Evolutionary conservation across 2,329 filamentous ascomycete species (phyloP), one percentile per base, ranked within the genome.

Genomic region (Volutella citrinella): DNA sequence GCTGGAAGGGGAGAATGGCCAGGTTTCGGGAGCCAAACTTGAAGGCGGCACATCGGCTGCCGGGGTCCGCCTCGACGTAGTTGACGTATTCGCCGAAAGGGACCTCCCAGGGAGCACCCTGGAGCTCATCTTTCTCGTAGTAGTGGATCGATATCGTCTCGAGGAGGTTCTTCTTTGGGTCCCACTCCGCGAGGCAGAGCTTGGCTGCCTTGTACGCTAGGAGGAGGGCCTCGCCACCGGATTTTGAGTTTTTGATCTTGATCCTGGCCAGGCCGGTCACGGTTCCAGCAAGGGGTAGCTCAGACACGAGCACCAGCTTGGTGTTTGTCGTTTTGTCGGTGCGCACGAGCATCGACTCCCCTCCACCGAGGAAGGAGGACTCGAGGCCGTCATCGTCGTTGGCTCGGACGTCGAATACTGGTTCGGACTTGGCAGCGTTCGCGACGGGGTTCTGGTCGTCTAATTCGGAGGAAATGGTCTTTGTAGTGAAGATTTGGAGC

Each of bases 101-200:
- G 32, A 84, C 76, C 31, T 84, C 81, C 84, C 89, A 96, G 1
- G 91, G 90, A 43, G 80, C 84, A 33, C 84, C 81, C 47, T 84
- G 80, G 42, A 91, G 70, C 57, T 95, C 90, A 56, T 96, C 90
- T 59, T 93, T 87, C 62, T 98, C 93, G 65, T 97, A 98, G 71
- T 90, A 97, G 68, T 98, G 93, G 53, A 98, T 91, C 32, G 91
- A 97, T 44, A 93, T 79, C 33, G 91, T 97, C 51, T 84, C 82
- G 51, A 97, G 81, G 32, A 78, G 78, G 61, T 86, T 75, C 48
- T 79, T 80, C 57, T 84, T 80, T 8, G 87, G 81, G 58, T 97
- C 87, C 93, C 93, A 98, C 66, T 96, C 87, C 36, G 95, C 74
- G 60, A 98, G 71, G 61, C 87, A 94, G 56, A 97, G 75, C 65